phyloP scores from a whole-genome alignment of 768 basidiomycete species.

The Pleurotus salmoneostramineus region DNA sequence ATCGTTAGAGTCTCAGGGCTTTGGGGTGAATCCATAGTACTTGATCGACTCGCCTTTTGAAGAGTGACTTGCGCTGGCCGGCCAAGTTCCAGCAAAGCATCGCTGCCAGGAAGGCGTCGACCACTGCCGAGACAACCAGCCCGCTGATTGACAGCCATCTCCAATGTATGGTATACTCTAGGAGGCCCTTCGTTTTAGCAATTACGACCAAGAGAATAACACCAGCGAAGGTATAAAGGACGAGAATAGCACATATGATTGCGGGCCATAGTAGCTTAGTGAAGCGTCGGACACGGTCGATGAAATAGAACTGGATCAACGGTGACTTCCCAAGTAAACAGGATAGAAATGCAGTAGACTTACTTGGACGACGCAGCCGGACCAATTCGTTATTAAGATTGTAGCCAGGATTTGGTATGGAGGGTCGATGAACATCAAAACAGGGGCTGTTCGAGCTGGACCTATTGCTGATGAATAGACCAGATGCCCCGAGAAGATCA shows the following conservation, averaged over 20 bases:
- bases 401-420: neutral
- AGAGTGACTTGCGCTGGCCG: slow-evolving; percentile 16
- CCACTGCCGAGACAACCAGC: slow-evolving; percentile 20
- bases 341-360: neutral
- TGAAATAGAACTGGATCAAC: neutral
- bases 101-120: slow-evolving; percentile 26
- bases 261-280: neutral
- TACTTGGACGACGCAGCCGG: neutral
- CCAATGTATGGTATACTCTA: slow-evolving; percentile 17
- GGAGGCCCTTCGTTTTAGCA: slow-evolving; percentile 12
- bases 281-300: neutral
- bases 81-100: slow-evolving; percentile 27
- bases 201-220: slow-evolving; percentile 22
- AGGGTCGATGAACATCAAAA: slow-evolving; percentile 1
- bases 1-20: neutral
- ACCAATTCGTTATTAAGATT: neutral
- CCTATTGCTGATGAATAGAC: slow-evolving; percentile 26
- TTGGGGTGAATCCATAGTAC: neutral
- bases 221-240: slow-evolving; percentile 20
- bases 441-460: slow-evolving; percentile 12
- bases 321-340: neutral
- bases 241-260: neutral
- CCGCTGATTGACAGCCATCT: slow-evolving; percentile 27
- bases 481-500: slow-evolving; percentile 19
- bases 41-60: neutral